Evolutionary conservation across 305 asterid genomes (phyloP).

Genomic region (Fraxinus paxiana): DNA sequence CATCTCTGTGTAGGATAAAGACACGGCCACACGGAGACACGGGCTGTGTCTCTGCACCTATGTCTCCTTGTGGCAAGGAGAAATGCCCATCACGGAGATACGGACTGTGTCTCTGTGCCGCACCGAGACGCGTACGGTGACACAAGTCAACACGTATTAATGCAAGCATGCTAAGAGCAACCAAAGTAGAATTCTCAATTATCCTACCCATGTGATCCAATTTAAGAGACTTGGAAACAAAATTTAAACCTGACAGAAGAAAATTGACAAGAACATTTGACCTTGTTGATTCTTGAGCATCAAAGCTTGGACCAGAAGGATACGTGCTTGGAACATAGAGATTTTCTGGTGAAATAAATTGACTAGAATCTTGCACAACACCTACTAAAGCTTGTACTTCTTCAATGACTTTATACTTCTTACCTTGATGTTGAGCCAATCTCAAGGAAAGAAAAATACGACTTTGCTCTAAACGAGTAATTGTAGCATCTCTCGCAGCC

Average conservation of each 20-base stretch:
- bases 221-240: constrained; percentile 60
- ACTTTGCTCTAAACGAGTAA: constrained; percentile 87
- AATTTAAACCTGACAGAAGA: constrained; percentile 47
- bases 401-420: constrained; percentile 85
- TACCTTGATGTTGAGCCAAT: constrained; percentile 54
- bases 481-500: constrained; percentile 76
- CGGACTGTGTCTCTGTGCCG: too few species aligned
- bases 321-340: constrained; percentile 35
- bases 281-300: constrained; percentile 32
- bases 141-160: constrained; percentile 42
- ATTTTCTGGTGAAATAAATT: constrained; percentile 51
- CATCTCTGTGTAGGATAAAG: too few species aligned
- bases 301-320: constrained; percentile 34
- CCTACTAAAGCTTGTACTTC: constrained; percentile 87
- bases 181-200: constrained; percentile 76
- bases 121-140: too few species aligned
- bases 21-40: too few species aligned
- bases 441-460: constrained; percentile 82
- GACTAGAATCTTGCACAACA: constrained; percentile 61
- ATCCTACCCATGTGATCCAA: constrained; percentile 65
- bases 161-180: constrained; percentile 79
- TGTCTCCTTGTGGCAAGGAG: too few species aligned
- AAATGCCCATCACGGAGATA: too few species aligned
- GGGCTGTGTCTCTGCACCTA: too few species aligned
- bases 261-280: constrained; percentile 41